phyloP scores from a whole-genome alignment of 2,329 filamentous ascomycete species.

The Pseudocercospora macadamiae region DNA sequence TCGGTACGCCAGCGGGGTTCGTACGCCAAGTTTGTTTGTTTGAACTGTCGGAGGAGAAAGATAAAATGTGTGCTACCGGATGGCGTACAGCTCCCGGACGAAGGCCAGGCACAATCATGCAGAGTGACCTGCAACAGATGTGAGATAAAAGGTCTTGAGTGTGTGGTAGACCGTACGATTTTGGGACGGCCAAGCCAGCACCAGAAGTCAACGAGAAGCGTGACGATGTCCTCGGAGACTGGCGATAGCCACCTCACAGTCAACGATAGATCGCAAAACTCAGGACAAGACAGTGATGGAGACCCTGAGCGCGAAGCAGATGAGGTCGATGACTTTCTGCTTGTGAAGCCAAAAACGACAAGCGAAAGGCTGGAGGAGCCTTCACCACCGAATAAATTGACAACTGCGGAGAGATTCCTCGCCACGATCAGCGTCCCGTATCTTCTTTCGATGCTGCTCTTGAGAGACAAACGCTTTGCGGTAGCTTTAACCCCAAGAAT shows the following conservation, averaged over 20 bases:
- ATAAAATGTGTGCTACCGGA: slow-evolving; percentile 27
- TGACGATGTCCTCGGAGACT: background rate
- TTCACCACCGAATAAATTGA: background rate
- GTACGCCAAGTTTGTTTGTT: slow-evolving; percentile 26
- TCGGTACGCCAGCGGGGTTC: slow-evolving; percentile 14
- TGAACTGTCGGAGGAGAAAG: slow-evolving; percentile 24
- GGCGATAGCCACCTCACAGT: background rate
- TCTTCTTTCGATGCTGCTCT: slow-evolving; percentile 1
- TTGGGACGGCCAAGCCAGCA: slow-evolving; percentile 22
- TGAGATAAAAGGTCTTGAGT: slow-evolving; percentile 19
- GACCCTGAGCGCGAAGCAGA: background rate
- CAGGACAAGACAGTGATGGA: background rate
- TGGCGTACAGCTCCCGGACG: slow-evolving; percentile 11
- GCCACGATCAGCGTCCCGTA: background rate
- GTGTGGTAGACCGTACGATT: slow-evolving; percentile 23
- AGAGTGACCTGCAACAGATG: slow-evolving; percentile 18
- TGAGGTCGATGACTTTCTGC: slow-evolving; percentile 17
- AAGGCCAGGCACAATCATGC: slow-evolving; percentile 13
- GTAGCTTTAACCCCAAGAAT: background rate
- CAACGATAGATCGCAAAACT: background rate
- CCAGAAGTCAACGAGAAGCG: background rate
- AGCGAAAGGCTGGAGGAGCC: background rate
- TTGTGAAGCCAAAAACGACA: slow-evolving; percentile 8
- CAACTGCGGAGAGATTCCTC: background rate
- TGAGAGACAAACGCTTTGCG: background rate